Percentiles rank a stretch among this genome's conserved stretches.
phyloP scores from a whole-genome alignment of 2,329 filamentous ascomycete species.

The Scopulariopsis brevicaulis region DNA sequence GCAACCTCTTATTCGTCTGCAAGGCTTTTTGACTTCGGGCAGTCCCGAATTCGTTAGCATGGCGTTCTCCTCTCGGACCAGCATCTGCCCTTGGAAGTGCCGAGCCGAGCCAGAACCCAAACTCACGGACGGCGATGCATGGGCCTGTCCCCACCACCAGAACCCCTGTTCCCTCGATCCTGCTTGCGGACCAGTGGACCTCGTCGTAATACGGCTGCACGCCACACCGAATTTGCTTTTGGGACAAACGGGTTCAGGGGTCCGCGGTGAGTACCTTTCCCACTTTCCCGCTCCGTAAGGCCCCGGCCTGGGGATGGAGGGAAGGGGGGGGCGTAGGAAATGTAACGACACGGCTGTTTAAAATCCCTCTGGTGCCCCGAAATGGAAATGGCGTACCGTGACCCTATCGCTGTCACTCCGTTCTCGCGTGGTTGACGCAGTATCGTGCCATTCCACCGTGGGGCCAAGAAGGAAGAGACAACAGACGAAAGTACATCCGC shows the following conservation, averaged over 20 bases:
- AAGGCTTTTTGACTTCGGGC: no score
- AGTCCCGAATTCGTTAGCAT: no score
- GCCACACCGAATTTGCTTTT: not conserved
- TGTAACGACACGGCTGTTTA: not conserved
- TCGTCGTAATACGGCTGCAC: not conserved
- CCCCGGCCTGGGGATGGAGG: not conserved
- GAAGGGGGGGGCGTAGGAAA: no score
- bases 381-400: not conserved
- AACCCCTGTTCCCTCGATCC: no score
- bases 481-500: not conserved
- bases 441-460: not conserved
- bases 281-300: not conserved
- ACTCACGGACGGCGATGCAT: not conserved
- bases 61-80: not conserved
- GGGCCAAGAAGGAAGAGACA: not conserved
- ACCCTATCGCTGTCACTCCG: not conserved
- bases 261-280: not conserved
- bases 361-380: not conserved
- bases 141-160: no score
- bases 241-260: not conserved
- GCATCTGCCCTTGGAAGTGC: not conserved
- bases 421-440: not conserved
- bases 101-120: not conserved
- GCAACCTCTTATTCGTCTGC: not conserved
- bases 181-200: no score